These are phyloP conservation scores for Tetracladium maxilliforme DNA, from an alignment of 2,329 filamentous ascomycete species.

Conservation along the genomic window DNA sequence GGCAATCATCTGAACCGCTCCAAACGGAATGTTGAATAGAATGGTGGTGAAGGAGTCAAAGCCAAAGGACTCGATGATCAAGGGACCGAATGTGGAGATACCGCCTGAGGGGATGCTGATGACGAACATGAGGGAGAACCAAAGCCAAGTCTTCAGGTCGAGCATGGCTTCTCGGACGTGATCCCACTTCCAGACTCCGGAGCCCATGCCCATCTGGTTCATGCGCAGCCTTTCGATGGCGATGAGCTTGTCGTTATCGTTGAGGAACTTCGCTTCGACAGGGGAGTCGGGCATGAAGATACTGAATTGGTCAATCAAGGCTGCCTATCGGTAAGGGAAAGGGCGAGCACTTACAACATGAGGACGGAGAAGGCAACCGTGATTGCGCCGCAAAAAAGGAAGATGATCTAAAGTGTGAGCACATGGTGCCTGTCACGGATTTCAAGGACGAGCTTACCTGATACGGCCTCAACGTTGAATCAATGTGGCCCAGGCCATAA, in stretches of 20 bases:
- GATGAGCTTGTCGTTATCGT: conserved; percentile 32
- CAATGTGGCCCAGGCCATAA: conserved; percentile 42
- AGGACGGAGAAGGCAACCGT: conserved; percentile 29
- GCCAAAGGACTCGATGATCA: conserved; percentile 25
- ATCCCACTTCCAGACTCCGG: conserved; percentile 32
- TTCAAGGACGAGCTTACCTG: conserved; percentile 7
- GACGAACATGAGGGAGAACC: conserved; percentile 12
- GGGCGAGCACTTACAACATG: conserved; percentile 17
- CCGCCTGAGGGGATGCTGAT: conserved; percentile 21
- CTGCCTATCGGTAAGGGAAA: no score
- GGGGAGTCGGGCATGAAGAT: conserved; percentile 10
- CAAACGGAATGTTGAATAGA: conserved; percentile 46
- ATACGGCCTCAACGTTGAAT: conserved; percentile 24
- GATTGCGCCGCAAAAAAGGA: conserved; percentile 35
- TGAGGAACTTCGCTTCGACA: conserved; percentile 28
- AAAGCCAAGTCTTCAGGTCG: conserved; percentile 20
- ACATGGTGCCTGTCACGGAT: conserved; percentile 1
- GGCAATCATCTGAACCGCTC: conserved; percentile 41
- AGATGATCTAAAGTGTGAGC: conserved; percentile 27
- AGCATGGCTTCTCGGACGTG: conserved; percentile 22
- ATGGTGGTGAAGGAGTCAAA: conserved; percentile 19
- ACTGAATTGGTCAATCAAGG: conserved; percentile 1
- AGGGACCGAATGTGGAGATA: conserved; percentile 20
- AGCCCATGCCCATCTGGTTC: conserved; percentile 39
- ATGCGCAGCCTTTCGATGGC: conserved; percentile 36